Evolutionary conservation across 345 rosid species (phyloP), one percentile per base, ranked within the genome.

Genomic region (Rhizophora apiculata): DNA sequence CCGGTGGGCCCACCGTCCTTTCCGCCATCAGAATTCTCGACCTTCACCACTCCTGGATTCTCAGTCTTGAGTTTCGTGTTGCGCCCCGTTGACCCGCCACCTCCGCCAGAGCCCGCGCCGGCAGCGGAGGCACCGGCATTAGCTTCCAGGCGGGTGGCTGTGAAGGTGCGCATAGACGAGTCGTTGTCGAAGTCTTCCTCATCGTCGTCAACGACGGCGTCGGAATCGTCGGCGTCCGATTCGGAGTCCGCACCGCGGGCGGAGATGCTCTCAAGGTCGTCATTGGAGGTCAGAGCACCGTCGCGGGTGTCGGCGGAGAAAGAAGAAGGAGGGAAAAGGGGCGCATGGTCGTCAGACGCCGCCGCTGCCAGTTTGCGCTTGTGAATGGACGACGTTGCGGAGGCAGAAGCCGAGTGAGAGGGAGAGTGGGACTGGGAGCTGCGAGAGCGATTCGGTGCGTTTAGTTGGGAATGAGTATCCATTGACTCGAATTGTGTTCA

Each of bases 181-280:
- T 85, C 90, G 22, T 88, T 88, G 20, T 85, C 96, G 59, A 86
- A 88, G 36, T 92, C 96, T 49, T 90, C 98, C 72, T 96, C 97
- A 2, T 93, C 97, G 19, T 92, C 99, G 34, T 92, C 97, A 5
- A 90, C 92, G n/a, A 88, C 92, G n/a, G 85, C 91, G 46, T 90
- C 96, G 8, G 95, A 89, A 36, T 95, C 97, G 10, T 90, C 99
- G 27, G 91, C 91, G 64, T 90, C 98, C 20, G 96, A 87, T 53
- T 89, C 97, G 5, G 92, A 57, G 73, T 83, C 88, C 0, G 84
- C 93, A 20, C 92, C 97, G 30, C 96, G 95, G 9, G 96, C 98
- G 13, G 99, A 96, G 74, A 96, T 87, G 83, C 96, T 92, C 86
- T 92, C 98, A 56, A 95, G 96, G 82, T 95, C 99, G 64, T 95